These are phyloP conservation scores for Gymnopilus dilepis DNA, from an alignment of 768 basidiomycete species.

Conservation along the genomic window DNA sequence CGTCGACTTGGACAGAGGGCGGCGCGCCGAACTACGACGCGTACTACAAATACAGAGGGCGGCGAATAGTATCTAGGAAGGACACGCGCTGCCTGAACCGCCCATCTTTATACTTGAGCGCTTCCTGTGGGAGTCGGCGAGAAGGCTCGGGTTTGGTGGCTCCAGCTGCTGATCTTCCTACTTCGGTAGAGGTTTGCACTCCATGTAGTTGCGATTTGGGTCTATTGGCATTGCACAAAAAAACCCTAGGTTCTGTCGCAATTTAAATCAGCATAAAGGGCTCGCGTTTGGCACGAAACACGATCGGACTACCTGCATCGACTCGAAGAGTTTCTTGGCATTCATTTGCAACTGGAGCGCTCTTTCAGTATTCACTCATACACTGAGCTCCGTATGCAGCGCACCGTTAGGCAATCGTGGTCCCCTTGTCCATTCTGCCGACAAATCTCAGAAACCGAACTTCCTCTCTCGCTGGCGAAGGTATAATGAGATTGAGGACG, in stretches of 20 bases:
- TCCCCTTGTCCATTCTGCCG: constrained; percentile 46
- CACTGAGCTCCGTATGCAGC: constrained; percentile 17
- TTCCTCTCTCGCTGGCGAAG: constrained; percentile 66
- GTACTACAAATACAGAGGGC: too few relatives aligned
- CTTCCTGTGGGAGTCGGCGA: too few relatives aligned
- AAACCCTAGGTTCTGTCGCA: constrained; percentile 61
- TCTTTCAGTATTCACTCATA: not conserved
- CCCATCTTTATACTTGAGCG: too few relatives aligned
- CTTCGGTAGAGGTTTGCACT: constrained; percentile 69
- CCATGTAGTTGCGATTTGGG: constrained; percentile 67
- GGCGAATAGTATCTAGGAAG: too few relatives aligned
- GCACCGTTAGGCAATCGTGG: constrained; percentile 61
- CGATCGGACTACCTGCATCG: constrained; percentile 67
- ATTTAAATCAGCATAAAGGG: not conserved
- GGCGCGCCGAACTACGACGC: not conserved
- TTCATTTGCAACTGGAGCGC: constrained; percentile 60
- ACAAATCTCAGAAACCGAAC: constrained; percentile 63
- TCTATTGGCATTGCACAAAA: constrained; percentile 74
- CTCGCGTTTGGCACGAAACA: not conserved
- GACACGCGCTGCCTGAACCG: too few relatives aligned
- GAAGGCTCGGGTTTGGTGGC: too few relatives aligned
- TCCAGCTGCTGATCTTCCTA: too few relatives aligned
- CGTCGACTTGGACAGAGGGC: not conserved
- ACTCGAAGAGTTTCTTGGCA: constrained; percentile 63
- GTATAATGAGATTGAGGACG: constrained; percentile 58